Evolutionary conservation across 129 eudicot species (phyloP), one percentile per base, ranked within the genome.

Genomic region (Mikania micrantha): DNA sequence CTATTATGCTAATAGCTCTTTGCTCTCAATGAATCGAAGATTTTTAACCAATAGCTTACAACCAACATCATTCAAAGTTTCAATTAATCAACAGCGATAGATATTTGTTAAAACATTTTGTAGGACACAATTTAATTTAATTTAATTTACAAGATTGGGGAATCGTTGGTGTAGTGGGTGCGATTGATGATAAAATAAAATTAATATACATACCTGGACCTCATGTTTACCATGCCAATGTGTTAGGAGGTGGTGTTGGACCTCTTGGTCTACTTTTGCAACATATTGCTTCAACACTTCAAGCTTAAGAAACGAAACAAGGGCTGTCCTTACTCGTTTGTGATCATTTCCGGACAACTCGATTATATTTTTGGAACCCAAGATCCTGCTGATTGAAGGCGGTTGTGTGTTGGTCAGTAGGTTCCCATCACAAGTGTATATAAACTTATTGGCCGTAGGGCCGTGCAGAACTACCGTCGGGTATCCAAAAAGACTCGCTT

Each of bases 291-390:
- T 81, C 71, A 77, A 63, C 39, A 73, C 77, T 22, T 81, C 80
- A 32, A 76, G 82, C 72, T 78, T 81, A 16, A 77, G 74, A 57
- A 77, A 77, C 12, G 82, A 81, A 9, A 38, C 29, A 4, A 81
- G 53, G 3, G 82, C 82, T 13, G 62, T 76, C 49, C 79, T 77
- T 0, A 81, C 75, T 56, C 82, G 85, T 58, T 63, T 81, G 34
- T 81, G 85, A 64, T 77, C 85, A 17, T 54, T 41, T 1, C 79
- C 82, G 0, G 24, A 27, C 62, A 81, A 22, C 81, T 81, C 85
- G 4, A 47, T 3, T 42, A 77, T 50, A 68, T 69, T 81, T 38
- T 60, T 77, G 10, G 59, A 49, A 35, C 85, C 77, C 2, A 67
- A 0, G 16, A 81, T 67, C 67, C 73, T 61, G 31, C 82, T 67